Evolutionary conservation across 2,329 filamentous ascomycete genomes (phyloP), one percentile per base, ranked within the genome.

Genomic region (Beauveria varroae): DNA sequence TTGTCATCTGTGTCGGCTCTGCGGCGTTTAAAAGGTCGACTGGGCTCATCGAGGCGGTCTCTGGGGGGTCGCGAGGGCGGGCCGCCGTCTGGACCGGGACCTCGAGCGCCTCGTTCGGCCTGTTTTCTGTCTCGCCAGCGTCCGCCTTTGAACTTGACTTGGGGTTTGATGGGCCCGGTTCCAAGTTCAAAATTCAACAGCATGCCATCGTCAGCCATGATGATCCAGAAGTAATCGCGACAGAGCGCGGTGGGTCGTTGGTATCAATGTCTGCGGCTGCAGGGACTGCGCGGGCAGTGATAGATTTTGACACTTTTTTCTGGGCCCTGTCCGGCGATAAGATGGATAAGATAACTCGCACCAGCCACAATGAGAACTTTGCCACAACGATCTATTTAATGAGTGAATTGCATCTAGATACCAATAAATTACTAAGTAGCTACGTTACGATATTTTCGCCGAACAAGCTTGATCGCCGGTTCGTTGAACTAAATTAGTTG

Each of bases 171-270:
- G 14, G 88, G 82, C 20, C 79, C 82, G 63, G 90, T 86, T 30
- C 85, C 83, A 62, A 96, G 79, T 68, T 91, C 87, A 72, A 98
- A 97, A 69, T 98, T 98, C 71, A 98, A 80, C 62, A 97, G 83
- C 85, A 99, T 89, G 67, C 92, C 92, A 86, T 96, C 90, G 79
- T 98, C 93, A 57, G 90, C 90, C 93, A 98, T 97, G 63, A 62
- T 70, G 34, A 37, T 14, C 40, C 8, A 10, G 2, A 43, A 22
- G 26, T 20, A 41, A 28, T 47, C 20, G 37, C 53, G 44, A 51
- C 63, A 52, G 26, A 46, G 41, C 18, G 43, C 28, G 10, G 40
- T 22, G 41, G 20, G 49, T n/a, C 28, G 59, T 49, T 46, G 47
- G 3, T 22, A 26, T 24, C 18, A 24, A 34, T 44, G 5, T 57